Evolutionary conservation across 148 eudicot species (phyloP).

Genomic region (Tetragonia tetragonoides): DNA sequence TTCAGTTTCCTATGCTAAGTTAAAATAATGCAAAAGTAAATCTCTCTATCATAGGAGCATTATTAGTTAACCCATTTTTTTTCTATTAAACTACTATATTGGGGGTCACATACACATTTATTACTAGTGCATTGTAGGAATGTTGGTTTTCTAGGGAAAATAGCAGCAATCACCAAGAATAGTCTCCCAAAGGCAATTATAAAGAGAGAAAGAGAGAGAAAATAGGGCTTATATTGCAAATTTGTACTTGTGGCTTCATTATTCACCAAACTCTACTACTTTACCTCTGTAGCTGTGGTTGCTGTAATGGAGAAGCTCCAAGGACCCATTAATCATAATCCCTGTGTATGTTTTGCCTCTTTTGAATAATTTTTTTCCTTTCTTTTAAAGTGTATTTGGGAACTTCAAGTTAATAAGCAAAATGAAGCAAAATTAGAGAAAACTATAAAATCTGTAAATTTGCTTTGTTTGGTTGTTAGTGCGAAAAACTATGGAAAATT

Average conservation of each 20-base stretch:
- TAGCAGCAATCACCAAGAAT: not conserved
- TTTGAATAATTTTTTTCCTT: not conserved
- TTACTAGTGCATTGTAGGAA: slow-evolving; percentile 31
- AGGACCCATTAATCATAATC: slow-evolving; percentile 59
- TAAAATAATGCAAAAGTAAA: not conserved
- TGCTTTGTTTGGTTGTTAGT: no score
- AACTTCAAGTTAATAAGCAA: no score
- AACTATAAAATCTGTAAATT: no score
- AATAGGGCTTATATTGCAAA: slow-evolving; percentile 16
- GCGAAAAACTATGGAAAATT: no score
- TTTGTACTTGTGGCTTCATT: slow-evolving; percentile 28
- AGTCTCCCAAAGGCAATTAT: not conserved
- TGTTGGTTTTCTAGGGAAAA: slow-evolving; percentile 41
- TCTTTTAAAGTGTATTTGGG: no score
- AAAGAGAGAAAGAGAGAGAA: slow-evolving; percentile 4
- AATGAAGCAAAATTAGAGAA: no score
- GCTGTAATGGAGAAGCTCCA: slow-evolving; percentile 54
- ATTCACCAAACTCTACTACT: slow-evolving; percentile 25
- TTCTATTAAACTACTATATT: not conserved
- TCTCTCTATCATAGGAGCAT: not conserved
- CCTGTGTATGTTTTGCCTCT: slow-evolving; percentile 39
- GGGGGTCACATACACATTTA: slow-evolving; percentile 6
- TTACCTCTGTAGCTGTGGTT: not conserved
- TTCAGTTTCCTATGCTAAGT: not conserved
- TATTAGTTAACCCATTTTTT: not conserved